Percentiles rank a stretch among this genome's conserved stretches.
Evolutionary conservation across 208 protist genomes (phyloP).

Genomic region (Strigomonas galati): DNA sequence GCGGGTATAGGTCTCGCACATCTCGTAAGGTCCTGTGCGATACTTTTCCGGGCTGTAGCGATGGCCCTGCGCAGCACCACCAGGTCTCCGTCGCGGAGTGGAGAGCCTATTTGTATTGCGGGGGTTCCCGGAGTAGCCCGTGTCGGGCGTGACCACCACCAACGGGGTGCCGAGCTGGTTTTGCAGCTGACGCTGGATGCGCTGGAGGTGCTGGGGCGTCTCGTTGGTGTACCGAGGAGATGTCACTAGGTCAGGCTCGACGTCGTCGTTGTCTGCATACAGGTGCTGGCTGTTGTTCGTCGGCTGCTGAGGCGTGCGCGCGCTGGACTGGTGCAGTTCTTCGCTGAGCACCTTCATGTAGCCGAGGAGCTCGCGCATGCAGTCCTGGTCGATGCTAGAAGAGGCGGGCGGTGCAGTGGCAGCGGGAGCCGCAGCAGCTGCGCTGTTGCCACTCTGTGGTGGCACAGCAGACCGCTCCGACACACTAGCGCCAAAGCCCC

Average conservation of each 20-base stretch:
- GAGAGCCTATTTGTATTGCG: neutral
- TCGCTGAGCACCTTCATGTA: slow-evolving; percentile 64
- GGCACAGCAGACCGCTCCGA: neutral
- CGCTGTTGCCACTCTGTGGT: slow-evolving; percentile 4
- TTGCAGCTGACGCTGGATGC: slow-evolving; percentile 17
- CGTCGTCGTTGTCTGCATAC: neutral
- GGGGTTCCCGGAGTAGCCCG: neutral
- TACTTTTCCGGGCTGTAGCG: slow-evolving; percentile 40
- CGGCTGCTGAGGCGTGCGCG: slow-evolving; percentile 10
- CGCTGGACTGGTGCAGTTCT: slow-evolving; percentile 42
- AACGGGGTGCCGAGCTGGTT: slow-evolving; percentile 17
- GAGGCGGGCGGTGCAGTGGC: neutral
- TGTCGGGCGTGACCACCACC: slow-evolving; percentile 3
- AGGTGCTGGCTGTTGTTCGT: neutral
- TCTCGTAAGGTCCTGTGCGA: slow-evolving; percentile 28
- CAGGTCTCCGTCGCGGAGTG: neutral
- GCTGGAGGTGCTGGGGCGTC: neutral
- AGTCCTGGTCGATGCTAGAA: slow-evolving; percentile 26
- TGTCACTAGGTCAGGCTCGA: neutral
- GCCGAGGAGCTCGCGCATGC: slow-evolving; percentile 40
- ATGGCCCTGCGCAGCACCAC: neutral
- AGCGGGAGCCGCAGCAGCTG: neutral
- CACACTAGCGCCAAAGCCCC: neutral
- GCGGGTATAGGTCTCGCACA: slow-evolving; percentile 29
- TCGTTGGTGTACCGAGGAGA: neutral